Base-by-base conservation (phyloP, 495 filamentous ascomycete species). In the Aspergillus wentii region DNA sequence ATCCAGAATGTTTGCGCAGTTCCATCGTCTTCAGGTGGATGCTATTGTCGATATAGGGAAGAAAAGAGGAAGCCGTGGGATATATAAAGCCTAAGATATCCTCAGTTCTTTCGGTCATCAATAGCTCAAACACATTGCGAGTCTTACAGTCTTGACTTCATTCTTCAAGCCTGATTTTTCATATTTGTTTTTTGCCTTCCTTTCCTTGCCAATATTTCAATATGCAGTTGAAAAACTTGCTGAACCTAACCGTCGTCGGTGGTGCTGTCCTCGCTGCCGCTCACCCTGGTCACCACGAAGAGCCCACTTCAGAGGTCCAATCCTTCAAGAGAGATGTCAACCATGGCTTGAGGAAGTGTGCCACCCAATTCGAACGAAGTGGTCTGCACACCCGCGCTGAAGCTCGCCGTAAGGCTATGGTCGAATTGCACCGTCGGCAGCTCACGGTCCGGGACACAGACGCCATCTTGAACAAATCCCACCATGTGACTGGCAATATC, bases 401-500 rank as follows among this genome's bases (percentile, higher is more conserved):
- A 30, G 38, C 42, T 20, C 48, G 48, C 17, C 48, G 48, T 33
- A 20, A 26, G 4, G 34, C 13, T 11, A 17, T 38, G 2, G 18
- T 35, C 16, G 39, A 51, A 5, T 16, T 40, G 23, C 35, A 51
- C 33, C 38, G 41, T 3, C 44, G 49, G 4, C 33, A 41, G 37
- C 17, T 31, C 16, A 26, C 13, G 22, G 14, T 11, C 22, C 35
- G 35, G 4, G 22, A 25, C 22, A 25, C 22, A 6, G 10, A 10
- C 22, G 22, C 22, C 10, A 10, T 25, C 17, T 35, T 52, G 29
- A 49, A 52, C 36, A 46, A 35, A 8, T 43, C 46, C 5, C 55
- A 55, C 33, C 38, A 49, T 15, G 46, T 46, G 3, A 21, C 34
- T 7, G 35, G 44, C 13, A 22, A 48, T 13, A 40, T 51, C 7